phyloP scores from a whole-genome alignment of 768 basidiomycete species.

The Antrodiella citrinella region DNA sequence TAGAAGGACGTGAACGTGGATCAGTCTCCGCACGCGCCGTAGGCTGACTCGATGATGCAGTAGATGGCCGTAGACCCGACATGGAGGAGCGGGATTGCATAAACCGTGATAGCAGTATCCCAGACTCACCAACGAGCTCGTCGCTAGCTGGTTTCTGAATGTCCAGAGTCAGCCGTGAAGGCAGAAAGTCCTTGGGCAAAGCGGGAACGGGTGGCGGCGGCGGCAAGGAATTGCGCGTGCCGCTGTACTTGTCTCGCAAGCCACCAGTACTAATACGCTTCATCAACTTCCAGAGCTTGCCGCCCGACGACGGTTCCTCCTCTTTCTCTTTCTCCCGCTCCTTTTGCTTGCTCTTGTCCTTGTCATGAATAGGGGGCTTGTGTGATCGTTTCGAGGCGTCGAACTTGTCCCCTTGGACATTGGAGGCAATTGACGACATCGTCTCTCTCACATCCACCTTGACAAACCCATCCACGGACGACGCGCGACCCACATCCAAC shows the following conservation, averaged over 20 bases:
- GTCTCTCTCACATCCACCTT: background rate
- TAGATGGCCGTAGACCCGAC: conserved; percentile 18
- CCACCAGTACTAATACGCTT: conserved; percentile 62
- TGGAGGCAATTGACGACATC: conserved; percentile 1
- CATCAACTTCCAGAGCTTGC: conserved; percentile 59
- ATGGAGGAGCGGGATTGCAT: conserved; percentile 20
- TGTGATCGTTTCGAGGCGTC: conserved; percentile 3
- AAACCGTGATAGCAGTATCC: conserved; percentile 13
- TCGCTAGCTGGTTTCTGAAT: conserved; percentile 11
- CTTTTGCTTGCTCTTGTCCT: conserved; percentile 8
- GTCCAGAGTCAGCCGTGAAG: conserved; percentile 18
- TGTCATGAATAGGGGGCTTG: background rate
- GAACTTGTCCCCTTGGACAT: conserved; percentile 1
- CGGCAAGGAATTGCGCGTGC: conserved; percentile 6
- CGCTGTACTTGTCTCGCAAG: conserved; percentile 45
- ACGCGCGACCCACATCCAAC: background rate
- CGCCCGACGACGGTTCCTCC: conserved; percentile 22
- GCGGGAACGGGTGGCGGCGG: conserved; percentile 52
- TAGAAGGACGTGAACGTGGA: conserved; percentile 17
- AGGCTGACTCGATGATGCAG: conserved; percentile 10
- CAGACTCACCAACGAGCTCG: conserved; percentile 8
- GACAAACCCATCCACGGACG: conserved; percentile 12
- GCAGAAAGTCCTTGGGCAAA: conserved; percentile 38
- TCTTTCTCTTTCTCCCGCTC: conserved; percentile 8
- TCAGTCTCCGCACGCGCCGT: conserved; percentile 10